Evolutionary conservation across 176 grass and related monocot species (phyloP).

Genomic region (Sorghum bicolor): Sorghum_bicolor_NCBIv3 NC_012877.2:58381001-58381500

Average conservation of each 20-base stretch:
- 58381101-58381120: slow-evolving; percentile 47
- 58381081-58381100: slow-evolving; percentile 62
- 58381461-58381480: slow-evolving; percentile 71
- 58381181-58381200: slow-evolving; percentile 26
- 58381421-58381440: slow-evolving; percentile 68
- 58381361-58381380: slow-evolving; percentile 64
- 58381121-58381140: slow-evolving; percentile 18
- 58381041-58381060: slow-evolving; percentile 78
- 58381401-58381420: slow-evolving; percentile 63
- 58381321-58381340: slow-evolving; percentile 58
- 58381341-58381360: slow-evolving; percentile 65
- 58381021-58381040: slow-evolving; percentile 86
- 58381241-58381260: slow-evolving; percentile 51
- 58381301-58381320: slow-evolving; percentile 59
- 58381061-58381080: slow-evolving; percentile 76
- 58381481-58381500: slow-evolving; percentile 83
- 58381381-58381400: slow-evolving; percentile 66
- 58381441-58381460: slow-evolving; percentile 61
- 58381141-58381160: slow-evolving; percentile 15
- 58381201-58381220: slow-evolving; percentile 47
- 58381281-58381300: slow-evolving; percentile 86
- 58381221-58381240: slow-evolving; percentile 37
- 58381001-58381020: slow-evolving; percentile 52
- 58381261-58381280: slow-evolving; percentile 55
- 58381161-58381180: slow-evolving; percentile 23